Base-by-base conservation (phyloP, 2,329 filamentous ascomycete genomes). In the Salinomyces thailandicus region DNA sequence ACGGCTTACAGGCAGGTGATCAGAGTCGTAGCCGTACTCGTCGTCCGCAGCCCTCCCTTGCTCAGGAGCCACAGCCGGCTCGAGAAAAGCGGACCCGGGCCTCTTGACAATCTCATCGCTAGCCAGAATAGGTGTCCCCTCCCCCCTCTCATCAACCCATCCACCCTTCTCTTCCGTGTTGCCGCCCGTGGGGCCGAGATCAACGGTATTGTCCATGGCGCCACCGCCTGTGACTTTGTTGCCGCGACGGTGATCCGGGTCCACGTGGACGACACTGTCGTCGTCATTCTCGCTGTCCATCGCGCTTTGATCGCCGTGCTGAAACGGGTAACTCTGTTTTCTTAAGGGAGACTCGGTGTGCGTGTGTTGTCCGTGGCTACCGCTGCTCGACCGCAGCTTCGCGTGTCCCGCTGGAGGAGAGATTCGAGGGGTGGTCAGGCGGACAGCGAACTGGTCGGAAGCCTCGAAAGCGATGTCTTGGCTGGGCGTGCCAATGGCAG, bases 401-500 rank as follows among this genome's bases (percentile, higher is more conserved):
- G 40, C 33, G 5, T 31, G 18, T 12, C 14, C 15, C 29, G 22
- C 27, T 13, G 37, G 33, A 63, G 61, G 12, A 75, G 73, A 33
- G 63, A 69, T 46, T 28, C 47, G 48, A 6, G 81, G 81, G n/a
- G 82, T 82, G 30, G 75, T 70, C 43, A 85, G 77, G 42, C 85
- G 80, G 18, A 80, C 81, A 12, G 78, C 71, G 54, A 86, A 93
- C 54, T 93, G 80, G 46, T 95, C 86, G 8, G 77, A 80, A 9
- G 86, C 89, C 43, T 85, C 75, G 63, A 87, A 94, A 14, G 84
- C 91, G 50, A 93, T 77, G 56, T 96, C 83, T 52, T 96, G 89
- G 49, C 83, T 85, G 2, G 91, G 91, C 3, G 86, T 91, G 38
- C 83, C 77, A 33, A 73, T 62, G 38, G 76, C 70, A 35, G 73